Conservation (phyloP, 208 protist species). For the Herpetomonas samuelpessoai region DNA sequence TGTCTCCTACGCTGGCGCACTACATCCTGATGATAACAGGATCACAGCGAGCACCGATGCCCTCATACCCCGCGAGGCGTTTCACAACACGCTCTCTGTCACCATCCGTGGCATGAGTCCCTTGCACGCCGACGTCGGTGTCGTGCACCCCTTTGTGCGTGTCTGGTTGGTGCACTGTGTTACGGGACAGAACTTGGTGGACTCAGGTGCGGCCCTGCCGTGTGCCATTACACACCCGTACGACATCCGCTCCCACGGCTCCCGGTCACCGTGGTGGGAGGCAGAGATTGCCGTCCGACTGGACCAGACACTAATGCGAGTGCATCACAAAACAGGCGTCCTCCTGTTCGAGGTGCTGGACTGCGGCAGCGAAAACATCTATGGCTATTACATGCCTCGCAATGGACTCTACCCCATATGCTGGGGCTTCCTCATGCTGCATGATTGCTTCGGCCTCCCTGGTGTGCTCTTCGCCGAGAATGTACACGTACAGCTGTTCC, state of each 20-base stretch:
- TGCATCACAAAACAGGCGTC: constrained; percentile 23
- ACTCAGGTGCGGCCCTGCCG: constrained; percentile 13
- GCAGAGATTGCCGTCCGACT: constrained; percentile 47
- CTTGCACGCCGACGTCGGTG: constrained; percentile 57
- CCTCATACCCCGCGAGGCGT: neutral
- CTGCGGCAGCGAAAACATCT: constrained; percentile 56
- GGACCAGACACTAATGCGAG: constrained; percentile 13
- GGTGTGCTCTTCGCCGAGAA: constrained; percentile 21
- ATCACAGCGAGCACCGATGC: constrained; percentile 1
- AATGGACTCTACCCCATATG: constrained; percentile 62
- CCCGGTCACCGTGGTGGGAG: constrained; percentile 72
- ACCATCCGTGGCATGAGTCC: constrained; percentile 68
- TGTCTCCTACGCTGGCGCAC: neutral
- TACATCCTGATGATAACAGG: too few species aligned
- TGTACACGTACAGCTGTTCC: constrained; percentile 76
- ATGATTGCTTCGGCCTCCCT: constrained; percentile 39
- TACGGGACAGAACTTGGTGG: constrained; percentile 50
- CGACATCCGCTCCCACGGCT: constrained; percentile 59
- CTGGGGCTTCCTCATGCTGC: constrained; percentile 80
- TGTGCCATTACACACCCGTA: constrained; percentile 74
- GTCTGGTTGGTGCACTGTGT: constrained; percentile 70
- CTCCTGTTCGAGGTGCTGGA: constrained; percentile 86
- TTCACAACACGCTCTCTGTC: constrained; percentile 25
- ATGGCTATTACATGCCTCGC: constrained; percentile 45
- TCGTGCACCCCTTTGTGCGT: constrained; percentile 81